These are phyloP conservation scores for Saccharomyces hybrid DNA, from an alignment of 1,139 yeast species.

Conservation along the genomic window DNA sequence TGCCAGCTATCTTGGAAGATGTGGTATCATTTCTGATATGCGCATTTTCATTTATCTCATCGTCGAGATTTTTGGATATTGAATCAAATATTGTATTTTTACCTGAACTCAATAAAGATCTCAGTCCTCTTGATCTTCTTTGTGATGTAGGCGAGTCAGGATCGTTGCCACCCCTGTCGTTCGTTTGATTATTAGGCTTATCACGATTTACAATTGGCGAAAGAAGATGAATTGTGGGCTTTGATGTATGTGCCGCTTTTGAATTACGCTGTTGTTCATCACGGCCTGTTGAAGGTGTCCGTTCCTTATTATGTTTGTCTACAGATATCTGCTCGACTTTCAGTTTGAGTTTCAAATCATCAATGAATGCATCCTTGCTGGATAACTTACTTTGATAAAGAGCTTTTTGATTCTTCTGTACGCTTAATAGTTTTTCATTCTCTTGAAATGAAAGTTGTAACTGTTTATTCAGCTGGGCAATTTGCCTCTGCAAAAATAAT, in stretches of 20 bases:
- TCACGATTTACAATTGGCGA: background rate
- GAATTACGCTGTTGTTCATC: background rate
- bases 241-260: background rate
- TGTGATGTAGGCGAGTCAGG: background rate
- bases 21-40: background rate
- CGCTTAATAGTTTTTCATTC: constrained; percentile 26
- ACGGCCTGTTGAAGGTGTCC: background rate
- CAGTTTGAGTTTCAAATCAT: constrained; percentile 17
- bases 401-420: constrained; percentile 30
- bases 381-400: constrained; percentile 34
- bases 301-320: background rate
- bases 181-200: background rate
- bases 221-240: background rate
- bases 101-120: background rate
- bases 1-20: background rate
- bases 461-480: constrained; percentile 29
- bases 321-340: background rate
- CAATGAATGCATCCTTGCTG: constrained; percentile 29
- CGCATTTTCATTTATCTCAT: background rate
- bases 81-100: background rate
- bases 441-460: constrained; percentile 25
- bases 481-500: constrained; percentile 30
- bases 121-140: background rate
- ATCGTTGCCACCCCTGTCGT: background rate
- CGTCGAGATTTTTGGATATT: background rate